Conservation (phyloP, 2,329 filamentous ascomycete species). For the Fusarium dimerum region DNA sequence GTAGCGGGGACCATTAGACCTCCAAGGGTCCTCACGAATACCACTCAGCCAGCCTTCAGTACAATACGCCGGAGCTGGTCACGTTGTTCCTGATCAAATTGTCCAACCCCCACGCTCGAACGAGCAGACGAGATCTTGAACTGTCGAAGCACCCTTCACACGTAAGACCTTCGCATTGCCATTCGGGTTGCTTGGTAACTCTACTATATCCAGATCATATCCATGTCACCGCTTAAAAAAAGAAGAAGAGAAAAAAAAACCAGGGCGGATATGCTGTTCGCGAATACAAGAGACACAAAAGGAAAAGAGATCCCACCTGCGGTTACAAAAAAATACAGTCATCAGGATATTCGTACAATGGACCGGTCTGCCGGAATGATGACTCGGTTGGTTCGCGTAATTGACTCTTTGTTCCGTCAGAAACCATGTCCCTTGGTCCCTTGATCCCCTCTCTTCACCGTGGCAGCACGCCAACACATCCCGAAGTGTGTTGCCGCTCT, state of each 20-base stretch:
- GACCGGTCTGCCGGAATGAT: neutral
- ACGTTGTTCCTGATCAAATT: neutral
- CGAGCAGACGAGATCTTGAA: neutral
- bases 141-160: no score
- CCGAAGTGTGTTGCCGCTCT: neutral
- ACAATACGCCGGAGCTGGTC: no score
- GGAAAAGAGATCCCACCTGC: no score
- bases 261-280: no score
- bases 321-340: neutral
- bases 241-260: no score
- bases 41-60: no score
- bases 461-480: neutral
- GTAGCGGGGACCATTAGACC: no score
- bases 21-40: no score
- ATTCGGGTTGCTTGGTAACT: no score
- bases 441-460: neutral
- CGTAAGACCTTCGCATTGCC: no score
- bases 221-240: neutral
- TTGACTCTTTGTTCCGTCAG: neutral
- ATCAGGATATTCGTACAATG: neutral
- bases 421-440: no score
- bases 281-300: no score
- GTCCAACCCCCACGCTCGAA: neutral
- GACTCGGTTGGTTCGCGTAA: neutral
- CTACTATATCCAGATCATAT: neutral